Evolutionary conservation across 257 asterid species (phyloP).

Genomic region (Voacanga thouarsii): DNA sequence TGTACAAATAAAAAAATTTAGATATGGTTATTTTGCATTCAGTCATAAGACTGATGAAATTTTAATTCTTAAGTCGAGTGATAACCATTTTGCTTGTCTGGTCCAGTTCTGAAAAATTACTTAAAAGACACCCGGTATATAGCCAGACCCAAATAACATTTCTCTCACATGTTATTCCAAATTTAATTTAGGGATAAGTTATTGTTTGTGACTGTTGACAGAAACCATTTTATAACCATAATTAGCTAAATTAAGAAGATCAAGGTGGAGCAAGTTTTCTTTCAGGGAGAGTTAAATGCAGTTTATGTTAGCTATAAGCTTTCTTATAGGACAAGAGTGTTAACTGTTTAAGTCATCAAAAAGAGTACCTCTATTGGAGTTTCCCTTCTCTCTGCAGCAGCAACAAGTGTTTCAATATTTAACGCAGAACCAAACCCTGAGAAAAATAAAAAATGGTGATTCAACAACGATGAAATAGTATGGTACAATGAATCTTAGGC

Average conservation of each 20-base stretch:
- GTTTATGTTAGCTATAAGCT: neutral
- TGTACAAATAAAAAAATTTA: too few species aligned
- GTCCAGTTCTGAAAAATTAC: neutral
- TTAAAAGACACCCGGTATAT: neutral
- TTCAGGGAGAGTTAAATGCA: neutral
- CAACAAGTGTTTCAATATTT: constrained; percentile 94
- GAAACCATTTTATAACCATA: neutral
- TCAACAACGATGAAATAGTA: constrained; percentile 9
- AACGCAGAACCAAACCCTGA: constrained; percentile 95
- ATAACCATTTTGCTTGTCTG: neutral
- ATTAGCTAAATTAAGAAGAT: neutral
- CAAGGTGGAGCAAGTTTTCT: neutral
- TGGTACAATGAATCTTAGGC: constrained; percentile 3
- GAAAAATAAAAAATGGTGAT: constrained; percentile 3
- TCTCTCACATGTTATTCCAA: too few species aligned
- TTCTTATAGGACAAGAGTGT: neutral
- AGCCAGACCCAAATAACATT: neutral
- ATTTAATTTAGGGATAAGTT: neutral
- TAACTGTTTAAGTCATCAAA: neutral
- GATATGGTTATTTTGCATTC: neutral
- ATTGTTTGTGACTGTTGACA: neutral
- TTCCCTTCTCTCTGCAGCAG: constrained; percentile 97
- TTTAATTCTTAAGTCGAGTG: neutral
- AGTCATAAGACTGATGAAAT: neutral
- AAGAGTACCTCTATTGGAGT: constrained; percentile 83